Evolutionary conservation across 2,329 filamentous ascomycete species (phyloP), one percentile per base, ranked within the genome.

Genomic region (Verticillium dahliae): DNA sequence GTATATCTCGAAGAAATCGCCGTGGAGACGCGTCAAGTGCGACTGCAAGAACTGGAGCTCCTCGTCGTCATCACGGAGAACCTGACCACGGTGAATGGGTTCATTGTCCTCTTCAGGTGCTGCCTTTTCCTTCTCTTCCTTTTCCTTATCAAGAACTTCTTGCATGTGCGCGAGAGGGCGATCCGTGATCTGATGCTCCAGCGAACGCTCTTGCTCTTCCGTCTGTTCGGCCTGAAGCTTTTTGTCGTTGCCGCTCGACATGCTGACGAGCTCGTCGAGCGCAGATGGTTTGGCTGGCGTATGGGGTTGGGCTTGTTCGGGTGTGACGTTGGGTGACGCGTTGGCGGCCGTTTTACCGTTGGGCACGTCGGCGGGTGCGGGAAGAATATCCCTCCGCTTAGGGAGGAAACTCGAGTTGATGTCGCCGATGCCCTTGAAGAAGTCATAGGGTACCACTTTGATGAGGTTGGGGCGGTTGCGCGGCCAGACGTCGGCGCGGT

Each of bases 401-500:
- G 95, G 95, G 59, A 99, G 75, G 72, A 98, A 99, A 72, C 91
- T 97, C 13, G 94, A 96, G 78, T 99, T 99, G 80, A 99, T 99
- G 74, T 99, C 95, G 65, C 95, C 95, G 65, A 97, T 97, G 15
- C 95, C 95, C 62, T 96, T 91, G 78, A 98, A 99, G 76, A 99
- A 99, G 73, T 98, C 94, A 73, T 97, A 99, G 0, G 94, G 92
- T 1, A 88, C 88, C 38, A 99, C 95, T 73, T 96, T 97, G 77
- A 99, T 92, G 39, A 99, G 83, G 70, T 99, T 97, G 5, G 90
- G 85, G 68, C 90, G 89, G 82, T 97, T 98, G 67, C 89, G 86
- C 1, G 86, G 86, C 95, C 95, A 99, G 7, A 99, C 94, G 73
- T 99, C 95, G 60, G 92, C 92, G 67, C 95, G 86, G 75, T 99